Evolutionary conservation across 148 eudicot genomes (phyloP).

Genomic region (Rhododendron molle): DNA sequence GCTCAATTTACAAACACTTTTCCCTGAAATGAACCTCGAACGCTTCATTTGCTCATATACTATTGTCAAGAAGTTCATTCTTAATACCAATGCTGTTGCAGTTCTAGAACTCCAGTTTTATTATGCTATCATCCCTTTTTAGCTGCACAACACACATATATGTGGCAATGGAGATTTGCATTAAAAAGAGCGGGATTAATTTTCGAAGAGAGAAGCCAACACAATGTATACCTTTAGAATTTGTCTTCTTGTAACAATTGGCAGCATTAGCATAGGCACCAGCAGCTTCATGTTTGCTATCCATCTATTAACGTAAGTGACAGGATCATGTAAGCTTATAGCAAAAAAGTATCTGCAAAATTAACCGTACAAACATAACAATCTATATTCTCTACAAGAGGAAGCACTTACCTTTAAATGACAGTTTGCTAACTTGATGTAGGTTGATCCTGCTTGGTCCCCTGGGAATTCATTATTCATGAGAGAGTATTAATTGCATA

Average conservation of each 20-base stretch:
- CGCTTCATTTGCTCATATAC: background rate
- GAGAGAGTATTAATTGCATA: background rate
- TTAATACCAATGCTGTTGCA: slow-evolving; percentile 3
- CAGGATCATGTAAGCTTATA: background rate
- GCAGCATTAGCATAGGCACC: slow-evolving; percentile 41
- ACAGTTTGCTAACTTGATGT: slow-evolving; percentile 41
- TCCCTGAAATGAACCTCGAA: background rate
- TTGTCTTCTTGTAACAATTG: slow-evolving; percentile 46
- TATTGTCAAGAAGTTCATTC: background rate
- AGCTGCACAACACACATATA: background rate
- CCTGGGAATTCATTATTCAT: slow-evolving; percentile 23
- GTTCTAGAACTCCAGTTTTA: background rate
- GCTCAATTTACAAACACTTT: background rate
- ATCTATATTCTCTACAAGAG: background rate
- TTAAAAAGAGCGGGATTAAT: background rate
- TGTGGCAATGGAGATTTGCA: background rate
- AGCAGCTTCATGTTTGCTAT: slow-evolving; percentile 53
- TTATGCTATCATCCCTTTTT: background rate
- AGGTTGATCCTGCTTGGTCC: slow-evolving; percentile 40
- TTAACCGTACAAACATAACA: background rate
- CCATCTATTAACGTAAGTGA: slow-evolving; percentile 19
- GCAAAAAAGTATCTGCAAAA: background rate
- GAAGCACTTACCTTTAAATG: slow-evolving; percentile 34
- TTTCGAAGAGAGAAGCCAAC: background rate
- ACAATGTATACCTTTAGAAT: slow-evolving; percentile 28